Percentiles rank a stretch among this genome's conserved stretches.
These are phyloP conservation scores for Trypanosoma cruzi DNA, from an alignment of 208 protist species.

Conservation along the genomic window DNA sequence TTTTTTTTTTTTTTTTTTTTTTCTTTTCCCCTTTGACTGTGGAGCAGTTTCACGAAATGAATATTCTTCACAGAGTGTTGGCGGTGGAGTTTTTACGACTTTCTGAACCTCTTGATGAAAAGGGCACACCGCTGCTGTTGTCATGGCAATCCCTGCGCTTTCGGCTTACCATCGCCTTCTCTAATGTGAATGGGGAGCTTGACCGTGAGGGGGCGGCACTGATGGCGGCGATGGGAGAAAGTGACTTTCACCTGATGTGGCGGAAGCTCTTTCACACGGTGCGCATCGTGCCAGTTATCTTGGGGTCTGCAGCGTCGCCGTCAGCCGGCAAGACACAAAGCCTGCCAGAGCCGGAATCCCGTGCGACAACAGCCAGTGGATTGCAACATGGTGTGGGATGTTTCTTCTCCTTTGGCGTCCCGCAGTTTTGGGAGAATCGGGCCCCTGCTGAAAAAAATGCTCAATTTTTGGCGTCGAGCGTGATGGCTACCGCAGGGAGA, in stretches of 20 bases:
- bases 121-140: conserved; percentile 24
- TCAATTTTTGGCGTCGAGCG: neutral
- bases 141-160: conserved; percentile 48
- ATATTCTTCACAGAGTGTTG: conserved; percentile 36
- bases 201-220: conserved; percentile 32
- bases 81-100: conserved; percentile 35
- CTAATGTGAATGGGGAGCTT: conserved; percentile 31
- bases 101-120: neutral
- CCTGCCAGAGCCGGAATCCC: neutral
- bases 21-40: neutral
- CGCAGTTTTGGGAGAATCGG: conserved; percentile 37
- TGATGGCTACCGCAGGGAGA: conserved; percentile 8
- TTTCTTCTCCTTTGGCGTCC: conserved; percentile 33
- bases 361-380: neutral
- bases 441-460: neutral
- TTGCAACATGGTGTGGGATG: neutral
- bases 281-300: conserved; percentile 40
- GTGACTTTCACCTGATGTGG: conserved; percentile 49
- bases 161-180: conserved; percentile 39
- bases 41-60: conserved; percentile 26
- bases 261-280: conserved; percentile 43
- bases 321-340: neutral
- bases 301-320: conserved; percentile 1
- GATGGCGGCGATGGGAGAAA: conserved; percentile 40
- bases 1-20: neutral